Evolutionary conservation across 2,329 filamentous ascomycete genomes (phyloP).

Genomic region (Aspergillus ustus): DNA sequence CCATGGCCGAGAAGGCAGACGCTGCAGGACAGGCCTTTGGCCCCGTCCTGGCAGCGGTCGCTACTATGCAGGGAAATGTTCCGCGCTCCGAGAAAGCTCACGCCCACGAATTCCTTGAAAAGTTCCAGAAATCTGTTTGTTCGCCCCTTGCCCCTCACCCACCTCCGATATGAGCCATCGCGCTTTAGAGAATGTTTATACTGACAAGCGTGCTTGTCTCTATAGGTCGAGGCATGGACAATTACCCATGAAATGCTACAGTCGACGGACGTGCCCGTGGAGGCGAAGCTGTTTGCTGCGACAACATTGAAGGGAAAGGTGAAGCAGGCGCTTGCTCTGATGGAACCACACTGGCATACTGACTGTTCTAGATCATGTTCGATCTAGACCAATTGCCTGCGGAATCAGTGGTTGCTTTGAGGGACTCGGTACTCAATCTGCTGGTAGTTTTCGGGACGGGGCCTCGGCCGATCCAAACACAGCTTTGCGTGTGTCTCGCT

Average conservation of each 20-base stretch:
- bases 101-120: conserved; percentile 87
- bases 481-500: conserved; percentile 92
- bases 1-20: conserved; percentile 71
- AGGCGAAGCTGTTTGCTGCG: conserved; percentile 92
- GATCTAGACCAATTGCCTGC: conserved; percentile 87
- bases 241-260: conserved; percentile 86
- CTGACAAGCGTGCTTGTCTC: conserved; percentile 12
- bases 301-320: conserved; percentile 99
- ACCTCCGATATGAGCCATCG: background rate
- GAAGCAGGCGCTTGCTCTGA: conserved; percentile 32
- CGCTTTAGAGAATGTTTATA: conserved; percentile 1
- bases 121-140: conserved; percentile 96
- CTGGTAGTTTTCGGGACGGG: conserved; percentile 81
- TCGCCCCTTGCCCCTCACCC: conserved; percentile 25
- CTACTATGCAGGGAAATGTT: conserved; percentile 85
- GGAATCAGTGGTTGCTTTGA: conserved; percentile 73
- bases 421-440: conserved; percentile 81
- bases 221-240: conserved; percentile 85
- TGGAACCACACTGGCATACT: conserved; percentile 24
- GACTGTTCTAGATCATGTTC: conserved; percentile 78
- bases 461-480: conserved; percentile 81
- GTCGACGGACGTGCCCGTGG: conserved; percentile 72
- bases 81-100: conserved; percentile 83
- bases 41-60: conserved; percentile 84
- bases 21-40: conserved; percentile 71